phyloP scores from a whole-genome alignment of 2,329 filamentous ascomycete species.

The Colletotrichum echinochloae region DNA sequence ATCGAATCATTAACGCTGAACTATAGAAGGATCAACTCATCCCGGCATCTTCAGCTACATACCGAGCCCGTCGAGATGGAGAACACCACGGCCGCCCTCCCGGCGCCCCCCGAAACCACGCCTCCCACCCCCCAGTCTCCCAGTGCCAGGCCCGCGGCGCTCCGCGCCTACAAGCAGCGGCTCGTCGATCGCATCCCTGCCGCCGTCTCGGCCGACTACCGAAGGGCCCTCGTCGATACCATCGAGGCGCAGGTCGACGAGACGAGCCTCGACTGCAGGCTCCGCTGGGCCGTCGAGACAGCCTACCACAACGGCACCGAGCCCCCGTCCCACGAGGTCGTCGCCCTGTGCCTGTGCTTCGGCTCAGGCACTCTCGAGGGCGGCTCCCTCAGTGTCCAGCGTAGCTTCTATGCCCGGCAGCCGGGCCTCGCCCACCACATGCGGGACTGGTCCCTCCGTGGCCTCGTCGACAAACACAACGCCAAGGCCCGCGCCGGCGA shows the following conservation, averaged over 20 bases:
- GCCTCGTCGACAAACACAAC: constrained; percentile 4
- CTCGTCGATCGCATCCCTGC: constrained; percentile 19
- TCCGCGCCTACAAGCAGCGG: constrained; percentile 3
- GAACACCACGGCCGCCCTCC: background rate
- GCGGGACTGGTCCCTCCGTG: constrained; percentile 23
- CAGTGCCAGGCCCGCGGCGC: background rate
- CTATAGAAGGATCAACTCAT: too few species aligned
- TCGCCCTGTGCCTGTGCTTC: constrained; percentile 26
- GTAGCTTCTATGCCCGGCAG: constrained; percentile 12
- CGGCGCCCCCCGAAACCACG: background rate
- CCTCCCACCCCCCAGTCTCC: background rate
- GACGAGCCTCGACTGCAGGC: constrained; percentile 10
- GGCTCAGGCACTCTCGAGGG: constrained; percentile 22
- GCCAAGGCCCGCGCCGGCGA: background rate
- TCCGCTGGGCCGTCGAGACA: constrained; percentile 16
- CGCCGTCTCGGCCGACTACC: constrained; percentile 6
- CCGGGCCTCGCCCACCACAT: constrained; percentile 7
- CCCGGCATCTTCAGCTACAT: background rate
- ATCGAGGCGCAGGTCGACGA: constrained; percentile 13
- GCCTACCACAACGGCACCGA: constrained; percentile 19
- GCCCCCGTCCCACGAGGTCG: constrained; percentile 16
- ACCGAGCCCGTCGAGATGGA: background rate
- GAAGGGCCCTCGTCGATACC: constrained; percentile 1
- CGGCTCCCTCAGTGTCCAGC: background rate
- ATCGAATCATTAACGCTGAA: background rate